A percentile compares a stretch with the other conserved stretches of the same genome.
Conservation (phyloP, 306 rosid genomes). For the Hylodesmum podocarpum region DNA sequence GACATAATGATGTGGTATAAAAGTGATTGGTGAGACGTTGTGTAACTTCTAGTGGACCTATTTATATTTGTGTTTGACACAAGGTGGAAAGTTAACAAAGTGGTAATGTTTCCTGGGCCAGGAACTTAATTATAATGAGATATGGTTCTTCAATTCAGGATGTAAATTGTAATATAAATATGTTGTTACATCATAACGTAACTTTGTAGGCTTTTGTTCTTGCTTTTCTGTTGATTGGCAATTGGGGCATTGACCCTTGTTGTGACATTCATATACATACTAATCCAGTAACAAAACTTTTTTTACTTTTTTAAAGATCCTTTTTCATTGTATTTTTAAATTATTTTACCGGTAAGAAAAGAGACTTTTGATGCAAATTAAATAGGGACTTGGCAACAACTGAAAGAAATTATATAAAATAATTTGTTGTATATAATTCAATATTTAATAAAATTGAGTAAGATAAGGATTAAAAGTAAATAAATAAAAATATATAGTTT, state of each 20-base stretch:
- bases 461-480: too few species aligned
- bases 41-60: conserved; percentile 25
- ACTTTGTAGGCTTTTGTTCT: not conserved
- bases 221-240: not conserved
- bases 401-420: too few species aligned
- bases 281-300: not conserved
- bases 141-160: not conserved
- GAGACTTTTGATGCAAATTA: not conserved
- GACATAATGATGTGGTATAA: conserved; percentile 42
- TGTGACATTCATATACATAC: not conserved
- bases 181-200: not conserved
- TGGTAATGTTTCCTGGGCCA: conserved; percentile 22
- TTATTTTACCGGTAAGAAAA: not conserved
- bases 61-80: conserved; percentile 19
- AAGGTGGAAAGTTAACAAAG: not conserved
- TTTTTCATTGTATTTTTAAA: not conserved
- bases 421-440: too few species aligned
- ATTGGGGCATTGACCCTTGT: not conserved
- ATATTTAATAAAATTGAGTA: too few species aligned
- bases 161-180: not conserved
- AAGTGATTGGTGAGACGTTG: conserved; percentile 25
- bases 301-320: not conserved
- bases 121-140: not conserved
- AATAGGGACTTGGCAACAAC: not conserved
- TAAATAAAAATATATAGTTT: not conserved